Conservation (phyloP, 192 early-diverging fungal species). For the Thamnidium elegans region DNA sequence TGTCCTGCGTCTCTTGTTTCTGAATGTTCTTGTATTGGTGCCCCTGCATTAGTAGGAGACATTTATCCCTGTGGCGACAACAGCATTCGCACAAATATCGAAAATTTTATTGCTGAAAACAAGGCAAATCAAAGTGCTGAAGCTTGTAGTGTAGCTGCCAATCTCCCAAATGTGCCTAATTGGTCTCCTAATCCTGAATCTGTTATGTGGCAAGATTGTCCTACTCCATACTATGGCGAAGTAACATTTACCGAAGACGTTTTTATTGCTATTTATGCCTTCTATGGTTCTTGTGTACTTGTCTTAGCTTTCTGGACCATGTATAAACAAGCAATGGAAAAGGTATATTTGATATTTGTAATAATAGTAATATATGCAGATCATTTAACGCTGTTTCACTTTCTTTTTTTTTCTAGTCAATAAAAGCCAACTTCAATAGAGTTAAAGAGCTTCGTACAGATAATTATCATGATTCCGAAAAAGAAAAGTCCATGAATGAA, state of each 20-base stretch:
- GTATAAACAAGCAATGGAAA: constrained; percentile 23
- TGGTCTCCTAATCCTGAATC: constrained; percentile 16
- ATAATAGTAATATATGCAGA: no score
- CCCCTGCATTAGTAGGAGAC: constrained; percentile 13
- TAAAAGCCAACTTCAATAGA: constrained; percentile 8
- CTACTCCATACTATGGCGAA: constrained; percentile 13
- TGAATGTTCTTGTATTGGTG: constrained; percentile 27
- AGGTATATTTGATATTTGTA: neutral
- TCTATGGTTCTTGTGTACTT: constrained; percentile 15
- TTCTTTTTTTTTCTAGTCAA: neutral
- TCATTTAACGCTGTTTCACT: no score
- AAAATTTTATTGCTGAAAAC: constrained; percentile 15
- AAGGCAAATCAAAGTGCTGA: constrained; percentile 20
- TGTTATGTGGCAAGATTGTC: constrained; percentile 34
- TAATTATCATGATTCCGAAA: neutral
- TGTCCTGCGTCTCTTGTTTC: constrained; percentile 37
- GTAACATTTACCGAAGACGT: constrained; percentile 31
- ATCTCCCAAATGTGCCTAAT: constrained; percentile 4
- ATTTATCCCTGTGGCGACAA: constrained; percentile 25
- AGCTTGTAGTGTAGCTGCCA: constrained; percentile 13
- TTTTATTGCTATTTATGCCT: constrained; percentile 29
- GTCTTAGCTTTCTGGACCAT: constrained; percentile 25
- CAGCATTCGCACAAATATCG: neutral
- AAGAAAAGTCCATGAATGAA: neutral
- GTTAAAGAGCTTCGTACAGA: constrained; percentile 12